Conservation (phyloP, 805 yeast species). For the Candida hungchunana region DNA sequence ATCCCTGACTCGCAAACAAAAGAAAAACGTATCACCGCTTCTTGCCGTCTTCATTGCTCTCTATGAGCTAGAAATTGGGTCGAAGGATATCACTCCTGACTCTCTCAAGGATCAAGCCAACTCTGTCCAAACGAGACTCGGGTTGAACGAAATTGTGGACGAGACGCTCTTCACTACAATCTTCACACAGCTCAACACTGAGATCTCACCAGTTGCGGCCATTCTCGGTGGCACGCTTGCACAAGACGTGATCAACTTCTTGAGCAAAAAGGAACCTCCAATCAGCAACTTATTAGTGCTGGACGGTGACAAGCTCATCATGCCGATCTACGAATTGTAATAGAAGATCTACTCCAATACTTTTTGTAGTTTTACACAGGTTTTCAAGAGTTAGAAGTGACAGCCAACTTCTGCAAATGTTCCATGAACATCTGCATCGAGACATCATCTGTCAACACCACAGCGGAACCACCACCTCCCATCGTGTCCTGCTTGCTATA, state of each 20-base stretch:
- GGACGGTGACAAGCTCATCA: constrained; percentile 66
- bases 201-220: constrained; percentile 81
- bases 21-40: constrained; percentile 49
- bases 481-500: constrained; percentile 51
- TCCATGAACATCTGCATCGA: constrained; percentile 92
- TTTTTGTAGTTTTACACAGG: no score
- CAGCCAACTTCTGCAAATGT: constrained; percentile 89
- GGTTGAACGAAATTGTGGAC: constrained; percentile 37
- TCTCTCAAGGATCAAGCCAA: constrained; percentile 30
- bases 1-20: constrained; percentile 32
- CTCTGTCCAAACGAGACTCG: constrained; percentile 34
- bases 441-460: constrained; percentile 95
- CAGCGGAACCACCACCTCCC: constrained; percentile 53
- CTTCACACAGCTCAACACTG: constrained; percentile 48
- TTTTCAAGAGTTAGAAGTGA: no score
- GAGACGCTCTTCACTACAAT: constrained; percentile 39
- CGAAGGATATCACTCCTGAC: constrained; percentile 20
- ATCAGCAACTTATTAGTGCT: constrained; percentile 75
- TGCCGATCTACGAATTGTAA: constrained; percentile 66
- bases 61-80: constrained; percentile 38
- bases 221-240: constrained; percentile 85
- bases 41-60: constrained; percentile 58
- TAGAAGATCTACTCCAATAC: no score
- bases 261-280: constrained; percentile 75
- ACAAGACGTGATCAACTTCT: constrained; percentile 82